These are phyloP conservation scores for Phytophthora aleatoria DNA, from an alignment of 352 stramenopile species.

Conservation along the genomic window DNA sequence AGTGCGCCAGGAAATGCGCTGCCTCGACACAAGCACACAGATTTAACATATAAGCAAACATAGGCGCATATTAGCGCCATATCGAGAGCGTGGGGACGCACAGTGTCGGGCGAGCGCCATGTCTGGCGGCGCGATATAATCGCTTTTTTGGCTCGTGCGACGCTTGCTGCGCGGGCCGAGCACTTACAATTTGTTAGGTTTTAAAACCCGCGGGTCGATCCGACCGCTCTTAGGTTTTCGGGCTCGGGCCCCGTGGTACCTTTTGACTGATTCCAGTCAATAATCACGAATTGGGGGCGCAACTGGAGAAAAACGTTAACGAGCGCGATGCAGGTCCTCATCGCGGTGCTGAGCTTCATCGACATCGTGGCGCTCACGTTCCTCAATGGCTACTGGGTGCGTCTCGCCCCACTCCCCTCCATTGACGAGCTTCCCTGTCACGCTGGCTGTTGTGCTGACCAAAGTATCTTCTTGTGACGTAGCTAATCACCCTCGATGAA, in stretches of 20 bases:
- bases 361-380: constrained; percentile 88
- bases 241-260: constrained; percentile 10
- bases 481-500: constrained; percentile 88
- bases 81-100: constrained; percentile 24
- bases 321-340: constrained; percentile 64
- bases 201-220: constrained; percentile 6
- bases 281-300: background rate
- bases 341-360: constrained; percentile 83
- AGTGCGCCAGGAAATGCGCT: constrained; percentile 85
- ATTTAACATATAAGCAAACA: background rate
- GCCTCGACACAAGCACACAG: constrained; percentile 4
- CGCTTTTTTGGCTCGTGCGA: constrained; percentile 12
- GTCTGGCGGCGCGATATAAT: background rate
- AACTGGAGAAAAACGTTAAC: constrained; percentile 17
- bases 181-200: background rate
- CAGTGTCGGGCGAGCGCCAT: constrained; percentile 67
- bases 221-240: background rate
- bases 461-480: constrained; percentile 9
- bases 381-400: constrained; percentile 87
- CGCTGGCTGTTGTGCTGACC: constrained; percentile 7
- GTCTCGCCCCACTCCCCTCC: constrained; percentile 11
- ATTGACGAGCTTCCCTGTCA: background rate
- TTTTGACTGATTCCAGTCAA: constrained; percentile 14
- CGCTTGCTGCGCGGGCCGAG: constrained; percentile 8
- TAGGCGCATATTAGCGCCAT: background rate